Conservation (phyloP, 768 basidiomycete species). For the Mycena sanguinolenta region DNA sequence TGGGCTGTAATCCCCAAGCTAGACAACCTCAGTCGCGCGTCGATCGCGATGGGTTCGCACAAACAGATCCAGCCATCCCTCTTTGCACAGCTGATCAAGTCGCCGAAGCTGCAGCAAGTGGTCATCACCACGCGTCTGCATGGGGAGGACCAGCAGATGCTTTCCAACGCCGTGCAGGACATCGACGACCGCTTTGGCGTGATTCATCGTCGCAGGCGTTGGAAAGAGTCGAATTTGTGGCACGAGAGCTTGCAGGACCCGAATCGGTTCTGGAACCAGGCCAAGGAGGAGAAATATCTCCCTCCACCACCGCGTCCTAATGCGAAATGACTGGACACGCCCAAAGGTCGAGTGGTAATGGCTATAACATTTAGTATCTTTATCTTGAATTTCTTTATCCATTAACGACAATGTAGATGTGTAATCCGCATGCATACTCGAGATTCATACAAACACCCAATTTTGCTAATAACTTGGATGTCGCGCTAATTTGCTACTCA, state of each 20-base stretch:
- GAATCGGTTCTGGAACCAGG: conserved; percentile 33
- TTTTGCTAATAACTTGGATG: too few relatives aligned
- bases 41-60: conserved; percentile 32
- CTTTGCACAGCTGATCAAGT: conserved; percentile 18
- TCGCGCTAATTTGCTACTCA: too few relatives aligned
- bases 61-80: not conserved
- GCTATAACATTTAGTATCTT: not conserved
- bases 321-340: not conserved
- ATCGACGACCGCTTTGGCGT: conserved; percentile 34
- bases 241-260: conserved; percentile 31
- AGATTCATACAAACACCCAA: too few relatives aligned
- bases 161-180: conserved; percentile 15
- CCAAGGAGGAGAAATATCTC: conserved; percentile 28
- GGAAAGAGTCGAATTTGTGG: conserved; percentile 34
- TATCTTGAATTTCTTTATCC: not conserved
- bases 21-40: conserved; percentile 25
- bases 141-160: conserved; percentile 21
- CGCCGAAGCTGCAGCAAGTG: conserved; percentile 35
- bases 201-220: conserved; percentile 34
- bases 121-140: conserved; percentile 34
- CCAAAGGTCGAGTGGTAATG: not conserved
- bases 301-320: conserved; percentile 18
- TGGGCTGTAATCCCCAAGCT: conserved; percentile 21
- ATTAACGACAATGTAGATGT: too few relatives aligned
- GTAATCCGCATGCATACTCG: too few relatives aligned